A percentile compares a stretch with the other conserved stretches of the same genome.
These are phyloP conservation scores for Trapa incisa DNA, from an alignment of 345 rosid genomes.

Conservation along the genomic window DNA sequence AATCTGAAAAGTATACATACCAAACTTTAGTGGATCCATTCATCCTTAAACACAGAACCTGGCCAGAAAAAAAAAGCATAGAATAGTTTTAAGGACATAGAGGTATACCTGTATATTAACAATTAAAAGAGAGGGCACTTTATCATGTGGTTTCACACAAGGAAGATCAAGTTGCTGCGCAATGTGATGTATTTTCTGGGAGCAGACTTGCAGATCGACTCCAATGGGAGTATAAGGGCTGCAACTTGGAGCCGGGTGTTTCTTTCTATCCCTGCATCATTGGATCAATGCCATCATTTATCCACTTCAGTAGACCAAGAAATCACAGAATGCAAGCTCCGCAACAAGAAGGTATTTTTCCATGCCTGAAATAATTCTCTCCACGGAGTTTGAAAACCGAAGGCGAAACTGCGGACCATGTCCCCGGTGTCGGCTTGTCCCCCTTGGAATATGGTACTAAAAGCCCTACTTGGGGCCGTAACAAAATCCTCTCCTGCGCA, in stretches of 20 bases:
- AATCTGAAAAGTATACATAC: conserved; percentile 21
- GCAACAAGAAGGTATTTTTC: too few relatives aligned
- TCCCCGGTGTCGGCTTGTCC: conserved; percentile 43
- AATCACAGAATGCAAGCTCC: background rate
- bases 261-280: conserved; percentile 53
- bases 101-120: conserved; percentile 54
- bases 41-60: background rate
- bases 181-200: conserved; percentile 55
- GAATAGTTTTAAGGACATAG: background rate
- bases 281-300: background rate
- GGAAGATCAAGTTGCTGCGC: conserved; percentile 75
- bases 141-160: conserved; percentile 22
- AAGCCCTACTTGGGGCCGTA: conserved; percentile 55
- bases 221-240: conserved; percentile 63
- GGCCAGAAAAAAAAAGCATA: too few relatives aligned
- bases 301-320: background rate
- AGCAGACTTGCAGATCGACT: conserved; percentile 49
- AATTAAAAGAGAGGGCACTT: conserved; percentile 44
- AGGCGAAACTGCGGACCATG: conserved; percentile 59
- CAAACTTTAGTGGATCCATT: background rate
- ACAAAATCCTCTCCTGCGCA: conserved; percentile 38
- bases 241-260: conserved; percentile 44
- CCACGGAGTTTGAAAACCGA: conserved; percentile 66
- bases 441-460: conserved; percentile 30
- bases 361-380: conserved; percentile 51